Base-by-base conservation (phyloP, 495 filamentous ascomycete genomes). In the Aspergillus cavernicola region DNA sequence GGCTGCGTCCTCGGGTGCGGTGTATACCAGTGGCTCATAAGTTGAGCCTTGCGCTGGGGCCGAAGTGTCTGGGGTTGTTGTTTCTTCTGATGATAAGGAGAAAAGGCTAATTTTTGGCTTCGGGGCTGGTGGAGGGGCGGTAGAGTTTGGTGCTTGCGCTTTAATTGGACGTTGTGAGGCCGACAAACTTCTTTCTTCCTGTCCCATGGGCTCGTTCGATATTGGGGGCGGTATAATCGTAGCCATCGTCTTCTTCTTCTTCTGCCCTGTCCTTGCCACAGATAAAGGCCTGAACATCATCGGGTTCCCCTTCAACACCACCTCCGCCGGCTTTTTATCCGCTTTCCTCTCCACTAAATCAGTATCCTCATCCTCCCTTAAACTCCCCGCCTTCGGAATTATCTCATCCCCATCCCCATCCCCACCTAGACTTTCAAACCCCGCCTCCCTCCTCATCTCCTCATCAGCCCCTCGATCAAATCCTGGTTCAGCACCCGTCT, bases 281-380 rank as follows among this genome's bases (percentile, higher is more conserved):
- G 90, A 95, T 20, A 96, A 66, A 1, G 91, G 91, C 64, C 86
- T 89, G 68, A 97, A 96, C 82, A 90, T 90, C 61, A 88, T 82
- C 18, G 88, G 78, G 56, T 89, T 92, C 6, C 86, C 88, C 32
- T 85, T 80, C 13, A 87, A 58, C 62, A 89, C 86, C 11, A 86
- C 77, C 41, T 87, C 81, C 18, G 74, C 74, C 6, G 71, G 75
- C 11, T 46, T 40, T 42, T 54, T 47, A 42, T 46, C 12, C 39
- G 11, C 3, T 22, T 11, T 33, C 50, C 26, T 39, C 53, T 4
- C 48, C 41, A 50, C n/a, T n/a, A n/a, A n/a, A n/a, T 50, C 33
- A 11, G 11, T 22, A 26, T 23, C 50, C 19, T 33, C 53, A 6
- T 50, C 46, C 20, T 18, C 44, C 31, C 56, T 20, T 19, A 53